phyloP scores from a whole-genome alignment of 2,329 filamentous ascomycete genomes.

The Diaporthe vexans region DNA sequence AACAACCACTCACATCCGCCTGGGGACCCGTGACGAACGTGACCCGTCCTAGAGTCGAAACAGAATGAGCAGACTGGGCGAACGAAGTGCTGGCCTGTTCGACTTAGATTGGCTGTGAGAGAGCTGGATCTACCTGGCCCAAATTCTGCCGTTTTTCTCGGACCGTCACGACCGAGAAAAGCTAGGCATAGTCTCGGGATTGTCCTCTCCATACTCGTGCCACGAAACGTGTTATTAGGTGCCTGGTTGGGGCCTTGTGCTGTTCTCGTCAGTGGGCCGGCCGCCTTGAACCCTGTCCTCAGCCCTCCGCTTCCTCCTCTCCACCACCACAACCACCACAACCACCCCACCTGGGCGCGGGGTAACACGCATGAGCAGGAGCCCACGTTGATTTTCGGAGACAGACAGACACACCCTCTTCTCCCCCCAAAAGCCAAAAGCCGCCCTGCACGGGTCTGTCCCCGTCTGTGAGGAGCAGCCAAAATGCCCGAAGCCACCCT shows the following conservation, averaged over 20 bases:
- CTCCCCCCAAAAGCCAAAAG: not conserved
- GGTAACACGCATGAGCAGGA: conserved; percentile 25
- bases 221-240: conserved; percentile 21
- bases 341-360: conserved; percentile 29
- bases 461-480: not conserved
- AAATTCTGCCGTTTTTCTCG: conserved; percentile 59
- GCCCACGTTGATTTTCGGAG: conserved; percentile 12
- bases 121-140: conserved; percentile 44
- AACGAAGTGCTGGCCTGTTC: conserved; percentile 37
- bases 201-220: conserved; percentile 11
- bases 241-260: conserved; percentile 14
- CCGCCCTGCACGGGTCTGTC: not conserved
- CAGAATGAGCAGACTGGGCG: conserved; percentile 5
- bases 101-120: conserved; percentile 42
- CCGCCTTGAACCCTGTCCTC: conserved; percentile 1
- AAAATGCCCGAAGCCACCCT: not conserved
- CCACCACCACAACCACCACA: not conserved
- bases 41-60: conserved; percentile 6
- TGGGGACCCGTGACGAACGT: not conserved
- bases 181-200: conserved; percentile 49
- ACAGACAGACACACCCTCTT: not conserved
- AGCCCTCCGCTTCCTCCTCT: not conserved
- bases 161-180: conserved; percentile 67
- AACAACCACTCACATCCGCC: not conserved
- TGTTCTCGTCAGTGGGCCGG: conserved; percentile 11